Evolutionary conservation across 768 basidiomycete species (phyloP).

Genomic region (Termitomyces sp.): DNA sequence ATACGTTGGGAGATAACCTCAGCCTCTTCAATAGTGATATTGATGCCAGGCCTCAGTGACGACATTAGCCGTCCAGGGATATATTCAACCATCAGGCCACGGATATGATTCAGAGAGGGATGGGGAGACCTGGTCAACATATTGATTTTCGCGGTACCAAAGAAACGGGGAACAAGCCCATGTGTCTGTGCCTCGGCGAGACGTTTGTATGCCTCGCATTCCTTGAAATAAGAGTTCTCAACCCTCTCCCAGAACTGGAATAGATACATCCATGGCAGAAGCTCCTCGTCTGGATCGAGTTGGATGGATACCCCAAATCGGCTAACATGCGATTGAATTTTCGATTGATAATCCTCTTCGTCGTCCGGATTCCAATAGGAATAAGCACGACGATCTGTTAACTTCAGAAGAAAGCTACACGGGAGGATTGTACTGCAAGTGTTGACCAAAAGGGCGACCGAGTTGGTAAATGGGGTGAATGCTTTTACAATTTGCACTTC

Average conservation of each 20-base stretch:
- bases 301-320: neutral
- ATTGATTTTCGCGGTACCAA: neutral
- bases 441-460: neutral
- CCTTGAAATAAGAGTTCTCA: neutral
- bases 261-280: neutral
- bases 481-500: neutral
- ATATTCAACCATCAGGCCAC: neutral
- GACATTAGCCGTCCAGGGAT: neutral
- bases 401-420: neutral
- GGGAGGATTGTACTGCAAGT: neutral
- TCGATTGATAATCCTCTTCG: neutral
- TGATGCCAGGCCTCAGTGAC: neutral
- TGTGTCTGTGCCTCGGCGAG: neutral
- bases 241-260: neutral
- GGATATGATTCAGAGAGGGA: neutral
- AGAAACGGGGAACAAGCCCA: neutral
- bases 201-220: neutral
- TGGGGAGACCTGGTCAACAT: neutral
- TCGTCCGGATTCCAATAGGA: neutral
- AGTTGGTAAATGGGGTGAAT: neutral
- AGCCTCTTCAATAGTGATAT: neutral
- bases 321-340: neutral
- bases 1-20: too few species aligned
- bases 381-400: neutral
- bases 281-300: neutral